phyloP scores from a whole-genome alignment of 139 green algal species.

The Coccomyxa sp. region DNA sequence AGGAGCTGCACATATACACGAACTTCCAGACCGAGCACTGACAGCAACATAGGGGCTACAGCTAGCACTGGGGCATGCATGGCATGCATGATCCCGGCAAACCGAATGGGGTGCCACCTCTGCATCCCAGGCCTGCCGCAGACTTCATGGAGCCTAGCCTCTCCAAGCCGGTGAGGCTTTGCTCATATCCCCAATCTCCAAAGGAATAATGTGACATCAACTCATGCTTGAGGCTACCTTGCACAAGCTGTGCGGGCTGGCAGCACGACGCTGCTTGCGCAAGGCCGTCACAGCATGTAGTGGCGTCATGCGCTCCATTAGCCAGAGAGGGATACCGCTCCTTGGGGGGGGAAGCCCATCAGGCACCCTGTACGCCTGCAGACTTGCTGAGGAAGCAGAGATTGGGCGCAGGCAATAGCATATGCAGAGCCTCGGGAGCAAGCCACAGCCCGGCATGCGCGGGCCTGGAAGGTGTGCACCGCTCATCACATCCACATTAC shows the following conservation, averaged over 20 bases:
- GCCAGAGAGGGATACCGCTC: too few species aligned
- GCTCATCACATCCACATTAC: not conserved
- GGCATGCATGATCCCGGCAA: too few species aligned
- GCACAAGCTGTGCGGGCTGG: not conserved
- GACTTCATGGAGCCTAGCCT: not conserved
- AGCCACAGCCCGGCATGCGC: slow-evolving; percentile 6
- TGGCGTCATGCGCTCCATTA: too few species aligned
- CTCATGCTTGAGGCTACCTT: not conserved
- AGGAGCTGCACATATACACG: too few species aligned
- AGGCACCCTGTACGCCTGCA: too few species aligned
- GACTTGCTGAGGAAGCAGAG: not conserved
- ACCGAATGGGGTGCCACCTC: not conserved
- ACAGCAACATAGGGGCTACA: too few species aligned
- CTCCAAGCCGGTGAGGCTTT: not conserved
- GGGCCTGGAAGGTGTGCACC: slow-evolving; percentile 1
- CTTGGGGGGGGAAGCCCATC: not conserved
- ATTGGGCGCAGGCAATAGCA: not conserved
- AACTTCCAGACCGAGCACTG: too few species aligned
- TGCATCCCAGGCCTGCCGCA: not conserved
- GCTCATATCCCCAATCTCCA: not conserved
- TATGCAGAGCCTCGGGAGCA: slow-evolving; percentile 22
- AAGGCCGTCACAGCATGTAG: not conserved
- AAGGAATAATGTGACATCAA: not conserved
- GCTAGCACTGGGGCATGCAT: too few species aligned
- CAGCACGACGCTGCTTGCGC: not conserved